Conservation (phyloP, 2,329 filamentous ascomycete genomes). For the Aspergillus uvarum region DNA sequence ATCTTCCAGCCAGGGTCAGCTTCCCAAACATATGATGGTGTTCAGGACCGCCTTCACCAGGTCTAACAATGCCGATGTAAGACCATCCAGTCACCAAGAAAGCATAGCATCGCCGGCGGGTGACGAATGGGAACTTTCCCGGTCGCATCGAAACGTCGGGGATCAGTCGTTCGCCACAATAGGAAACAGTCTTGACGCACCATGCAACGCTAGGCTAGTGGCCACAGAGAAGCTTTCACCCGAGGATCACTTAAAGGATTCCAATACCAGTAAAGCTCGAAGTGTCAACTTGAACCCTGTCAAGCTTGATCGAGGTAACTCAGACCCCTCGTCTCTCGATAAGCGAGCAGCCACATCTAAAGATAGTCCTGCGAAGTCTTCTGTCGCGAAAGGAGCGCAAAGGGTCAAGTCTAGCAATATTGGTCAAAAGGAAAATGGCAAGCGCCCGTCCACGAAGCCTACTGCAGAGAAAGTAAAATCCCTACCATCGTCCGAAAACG, state of each 20-base stretch:
- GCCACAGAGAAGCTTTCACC: slow-evolving; percentile 21
- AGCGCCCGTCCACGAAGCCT: slow-evolving; percentile 21
- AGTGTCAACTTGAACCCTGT: background rate
- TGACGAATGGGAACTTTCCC: background rate
- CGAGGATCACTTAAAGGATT: background rate
- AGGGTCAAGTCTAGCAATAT: slow-evolving; percentile 29
- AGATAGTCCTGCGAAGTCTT: slow-evolving; percentile 25
- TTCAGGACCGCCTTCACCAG: slow-evolving; percentile 47
- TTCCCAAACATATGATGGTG: slow-evolving; percentile 47
- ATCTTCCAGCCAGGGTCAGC: slow-evolving; percentile 34
- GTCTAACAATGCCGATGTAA: slow-evolving; percentile 38
- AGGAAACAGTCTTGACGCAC: background rate
- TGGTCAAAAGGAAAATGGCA: slow-evolving; percentile 29
- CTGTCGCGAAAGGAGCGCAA: slow-evolving; percentile 36
- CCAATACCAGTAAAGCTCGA: background rate
- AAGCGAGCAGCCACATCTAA: slow-evolving; percentile 17
- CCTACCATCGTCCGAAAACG: background rate
- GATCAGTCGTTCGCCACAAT: background rate
- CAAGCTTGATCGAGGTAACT: background rate
- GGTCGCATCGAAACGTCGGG: background rate
- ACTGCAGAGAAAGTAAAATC: slow-evolving; percentile 16
- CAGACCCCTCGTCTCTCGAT: background rate
- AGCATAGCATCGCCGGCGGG: background rate
- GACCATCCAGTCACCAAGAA: slow-evolving; percentile 19
- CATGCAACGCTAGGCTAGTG: slow-evolving; percentile 19